Evolutionary conservation across 2,329 filamentous ascomycete species (phyloP), one percentile per base, ranked within the genome.

Genomic region (Monosporascus ibericus): DNA sequence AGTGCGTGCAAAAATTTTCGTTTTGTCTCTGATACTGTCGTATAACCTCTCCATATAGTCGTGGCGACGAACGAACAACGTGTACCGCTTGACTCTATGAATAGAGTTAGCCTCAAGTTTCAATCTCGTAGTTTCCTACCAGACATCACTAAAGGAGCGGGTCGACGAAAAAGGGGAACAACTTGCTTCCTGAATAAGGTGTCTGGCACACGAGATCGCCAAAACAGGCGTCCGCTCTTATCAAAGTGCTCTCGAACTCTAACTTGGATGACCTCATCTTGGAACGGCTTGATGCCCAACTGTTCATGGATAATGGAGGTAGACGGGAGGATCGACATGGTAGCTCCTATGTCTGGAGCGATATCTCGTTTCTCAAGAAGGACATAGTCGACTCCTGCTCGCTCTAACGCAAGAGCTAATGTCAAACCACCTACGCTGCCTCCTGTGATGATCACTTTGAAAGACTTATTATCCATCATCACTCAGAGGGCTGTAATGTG

Each of bases 281-380:
- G 25, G 25, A 27, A 27, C 7, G 52, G 53, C 17, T 34, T 22
- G 6, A 53, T 39, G 5, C 56, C 58, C 9, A 58, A 39, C 48
- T 60, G 58, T 11, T 55, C 51, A 30, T 57, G 44, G 5, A 57
- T 50, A 6, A 51, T 42, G 39, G 47, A 34, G 27, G 50, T 48
- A 11, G 53, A 37, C 9, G 39, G 48, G 18, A 49, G 47, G 1
- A 52, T 50, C 4, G 49, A 49, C 18, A 60, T 55, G 30, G 58
- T 57, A 36, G 50, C 52, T 25, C 58, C 58, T 15, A 59, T 22
- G 24, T 55, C 48, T 5, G 58, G 56, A n/a, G 58, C 58, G 18
- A 60, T 53, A 18, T 56, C 58, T 7, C 57, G 49, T 39, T 52
- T 59, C 48, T 60, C 58, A 39, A 60, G 55, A 18, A 60, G 30